Conservation (phyloP, 2,329 filamentous ascomycete species). For the Balansia obtecta region DNA sequence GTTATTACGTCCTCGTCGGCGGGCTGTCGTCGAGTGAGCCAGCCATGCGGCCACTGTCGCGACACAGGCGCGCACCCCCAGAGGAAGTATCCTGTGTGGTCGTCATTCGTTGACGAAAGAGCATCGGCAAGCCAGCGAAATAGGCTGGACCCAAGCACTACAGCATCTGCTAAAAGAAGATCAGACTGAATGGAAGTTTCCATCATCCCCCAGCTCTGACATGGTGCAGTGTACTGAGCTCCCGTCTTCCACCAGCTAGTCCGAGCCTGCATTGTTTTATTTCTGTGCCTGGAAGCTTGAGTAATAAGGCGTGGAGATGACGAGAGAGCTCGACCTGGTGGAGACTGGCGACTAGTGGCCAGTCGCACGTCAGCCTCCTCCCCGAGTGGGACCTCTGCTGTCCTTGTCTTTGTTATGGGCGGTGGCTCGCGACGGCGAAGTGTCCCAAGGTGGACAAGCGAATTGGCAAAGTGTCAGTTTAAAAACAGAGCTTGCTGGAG, state of each 20-base stretch:
- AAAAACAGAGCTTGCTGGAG: background rate
- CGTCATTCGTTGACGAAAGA: background rate
- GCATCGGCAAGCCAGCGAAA: background rate
- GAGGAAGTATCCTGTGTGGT: too few relatives aligned
- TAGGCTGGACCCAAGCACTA: background rate
- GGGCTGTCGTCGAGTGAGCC: background rate
- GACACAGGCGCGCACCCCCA: background rate
- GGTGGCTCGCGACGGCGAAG: slow-evolving; percentile 8
- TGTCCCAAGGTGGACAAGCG: background rate
- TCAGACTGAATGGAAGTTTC: background rate
- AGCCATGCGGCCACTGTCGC: background rate
- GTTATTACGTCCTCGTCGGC: background rate
- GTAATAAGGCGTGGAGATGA: background rate
- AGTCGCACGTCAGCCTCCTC: slow-evolving; percentile 7
- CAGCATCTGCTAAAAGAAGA: background rate
- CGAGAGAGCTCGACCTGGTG: slow-evolving; percentile 8
- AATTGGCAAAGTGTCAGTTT: background rate
- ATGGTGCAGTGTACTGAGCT: too few relatives aligned
- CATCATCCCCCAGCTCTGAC: background rate
- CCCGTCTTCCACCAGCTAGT: too few relatives aligned
- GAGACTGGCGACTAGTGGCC: slow-evolving; percentile 10
- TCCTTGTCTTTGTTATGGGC: background rate
- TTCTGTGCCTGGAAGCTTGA: slow-evolving; percentile 1
- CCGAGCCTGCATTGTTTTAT: slow-evolving; percentile 1
- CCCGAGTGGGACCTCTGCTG: slow-evolving; percentile 6